Evolutionary conservation across 345 rosid genomes (phyloP).

Genomic region (Hypericum androsaemum): DNA sequence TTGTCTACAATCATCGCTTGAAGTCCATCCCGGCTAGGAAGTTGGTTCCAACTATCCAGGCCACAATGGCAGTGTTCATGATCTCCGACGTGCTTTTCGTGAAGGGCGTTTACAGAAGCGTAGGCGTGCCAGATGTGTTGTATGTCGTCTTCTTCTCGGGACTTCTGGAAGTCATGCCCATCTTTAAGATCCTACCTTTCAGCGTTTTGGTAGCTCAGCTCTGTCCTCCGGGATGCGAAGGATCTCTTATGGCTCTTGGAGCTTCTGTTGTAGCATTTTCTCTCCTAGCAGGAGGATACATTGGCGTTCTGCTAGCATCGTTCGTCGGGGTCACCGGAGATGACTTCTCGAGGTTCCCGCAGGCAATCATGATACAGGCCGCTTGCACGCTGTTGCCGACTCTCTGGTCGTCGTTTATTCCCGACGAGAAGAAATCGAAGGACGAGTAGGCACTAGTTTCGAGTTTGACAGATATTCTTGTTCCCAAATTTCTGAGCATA

Average conservation of each 20-base stretch:
- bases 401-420: conserved; percentile 45
- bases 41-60: conserved; percentile 55
- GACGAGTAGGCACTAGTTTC: too few species aligned
- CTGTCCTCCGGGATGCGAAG: conserved; percentile 85
- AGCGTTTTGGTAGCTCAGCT: conserved; percentile 53
- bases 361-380: conserved; percentile 56
- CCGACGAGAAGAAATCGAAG: conserved; percentile 24
- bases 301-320: conserved; percentile 69
- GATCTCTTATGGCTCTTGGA: conserved; percentile 73
- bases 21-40: conserved; percentile 56
- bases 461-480: too few species aligned
- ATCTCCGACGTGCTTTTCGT: conserved; percentile 64
- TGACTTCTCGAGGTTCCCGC: conserved; percentile 54
- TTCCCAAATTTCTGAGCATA: too few species aligned
- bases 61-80: conserved; percentile 48
- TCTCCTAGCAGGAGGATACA: conserved; percentile 59
- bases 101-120: conserved; percentile 41
- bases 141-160: conserved; percentile 63
- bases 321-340: conserved; percentile 48
- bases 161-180: conserved; percentile 55
- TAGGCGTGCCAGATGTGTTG: conserved; percentile 54
- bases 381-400: conserved; percentile 48
- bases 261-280: conserved; percentile 72
- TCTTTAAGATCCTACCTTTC: conserved; percentile 73
- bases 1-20: conserved; percentile 42